Conservation (phyloP, 169 alveolate species). For the Toxoplasma gondii region DNA sequence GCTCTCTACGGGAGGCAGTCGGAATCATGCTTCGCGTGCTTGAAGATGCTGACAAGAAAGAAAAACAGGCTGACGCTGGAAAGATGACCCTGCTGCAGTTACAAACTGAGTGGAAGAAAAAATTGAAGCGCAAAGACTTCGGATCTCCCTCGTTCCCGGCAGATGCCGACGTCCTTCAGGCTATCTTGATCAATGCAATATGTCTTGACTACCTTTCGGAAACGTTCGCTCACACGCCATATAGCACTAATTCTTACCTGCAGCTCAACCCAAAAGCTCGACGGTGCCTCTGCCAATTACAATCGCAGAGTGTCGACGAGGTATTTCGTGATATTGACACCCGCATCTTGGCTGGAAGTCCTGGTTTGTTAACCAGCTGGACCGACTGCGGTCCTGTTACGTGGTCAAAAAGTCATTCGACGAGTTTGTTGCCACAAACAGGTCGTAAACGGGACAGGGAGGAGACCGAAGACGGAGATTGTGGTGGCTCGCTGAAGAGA, state of each 20-base stretch:
- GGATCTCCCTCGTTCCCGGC: slow-evolving; percentile 10
- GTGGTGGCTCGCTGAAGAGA: not conserved
- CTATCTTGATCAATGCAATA: slow-evolving; percentile 43
- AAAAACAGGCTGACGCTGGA: not conserved
- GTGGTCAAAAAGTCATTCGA: not conserved
- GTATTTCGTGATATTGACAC: not conserved
- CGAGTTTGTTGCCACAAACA: not conserved
- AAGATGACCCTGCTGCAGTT: slow-evolving; percentile 56
- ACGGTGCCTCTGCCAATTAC: not conserved
- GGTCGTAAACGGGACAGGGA: not conserved
- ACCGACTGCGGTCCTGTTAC: slow-evolving; percentile 27
- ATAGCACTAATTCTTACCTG: slow-evolving; percentile 37
- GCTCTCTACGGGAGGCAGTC: slow-evolving; percentile 40
- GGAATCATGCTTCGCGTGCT: not conserved
- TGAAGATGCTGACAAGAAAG: not conserved
- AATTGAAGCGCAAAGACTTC: slow-evolving; percentile 20
- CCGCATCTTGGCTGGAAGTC: not conserved
- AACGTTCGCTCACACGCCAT: slow-evolving; percentile 49
- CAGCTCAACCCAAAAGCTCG: not conserved
- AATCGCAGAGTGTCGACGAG: not conserved
- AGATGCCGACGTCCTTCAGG: slow-evolving; percentile 45
- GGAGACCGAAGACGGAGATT: not conserved
- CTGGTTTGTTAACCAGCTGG: not conserved
- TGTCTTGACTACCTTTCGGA: slow-evolving; percentile 8
- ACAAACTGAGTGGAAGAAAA: slow-evolving; percentile 45